Evolutionary conservation across 768 basidiomycete genomes (phyloP), one percentile per base, ranked within the genome.

Genomic region (Podaxis mareebaensis): DNA sequence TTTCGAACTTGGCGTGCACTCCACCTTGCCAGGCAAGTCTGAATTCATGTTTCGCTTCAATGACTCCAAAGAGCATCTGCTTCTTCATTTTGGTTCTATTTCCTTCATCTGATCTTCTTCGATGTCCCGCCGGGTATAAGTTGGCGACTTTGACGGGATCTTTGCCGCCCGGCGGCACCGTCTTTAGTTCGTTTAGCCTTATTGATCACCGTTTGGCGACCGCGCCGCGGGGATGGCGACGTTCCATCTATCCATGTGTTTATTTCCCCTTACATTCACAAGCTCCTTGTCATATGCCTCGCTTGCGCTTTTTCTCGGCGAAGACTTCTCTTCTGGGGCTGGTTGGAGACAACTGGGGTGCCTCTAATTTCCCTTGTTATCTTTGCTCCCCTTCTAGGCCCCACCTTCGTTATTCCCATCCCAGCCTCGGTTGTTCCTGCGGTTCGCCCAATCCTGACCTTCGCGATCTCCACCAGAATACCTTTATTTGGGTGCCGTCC

Each of bases 1-100:
- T 71, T 93, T 93, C 68, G 91, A 93, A 72, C 76, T 93, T 61
- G 85, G 84, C 28, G 84, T 85, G 26, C 81, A 85, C 71, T 81
- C 83, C 53, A 82, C 81, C 55, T 72, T 82, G 53, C 83, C 83
- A 65, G 83, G 83, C 83, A 68, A 69, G 77, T 76, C 65, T 62
- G 63, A 63, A 65, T 65, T 63, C 28, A 36, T 57, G 51, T 64
- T 61, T 30, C 54, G 53, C 51, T 40, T 22, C 20, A 8, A 20
- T 11, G 36, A 22, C 22, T 20, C 17, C 22, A 22, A 5, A 22
- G 54, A 40, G 38, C 13, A 38, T 20, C 15, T 22, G n/a, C 38
- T 42, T 56, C 54, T 40, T 56, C 38, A 56, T 40, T 53, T 46
- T 39, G 59, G 22, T 42, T 33, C 24, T 38, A 6, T 30, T 30